These are phyloP conservation scores for Podospora australis DNA, from an alignment of 495 filamentous ascomycete species.

Conservation along the genomic window DNA sequence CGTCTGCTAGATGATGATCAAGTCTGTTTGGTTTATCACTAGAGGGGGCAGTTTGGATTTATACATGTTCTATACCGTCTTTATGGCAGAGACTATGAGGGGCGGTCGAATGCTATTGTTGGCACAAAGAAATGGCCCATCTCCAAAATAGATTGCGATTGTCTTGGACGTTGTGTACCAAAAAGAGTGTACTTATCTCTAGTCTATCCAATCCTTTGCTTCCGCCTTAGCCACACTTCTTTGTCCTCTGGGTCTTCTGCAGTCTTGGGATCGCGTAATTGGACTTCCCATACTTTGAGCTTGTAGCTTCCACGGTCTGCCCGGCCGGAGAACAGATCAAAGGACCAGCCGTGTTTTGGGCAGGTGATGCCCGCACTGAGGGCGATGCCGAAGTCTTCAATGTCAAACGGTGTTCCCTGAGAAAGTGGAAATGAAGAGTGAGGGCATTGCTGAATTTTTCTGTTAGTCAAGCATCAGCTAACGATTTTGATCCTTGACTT, in stretches of 20 bases:
- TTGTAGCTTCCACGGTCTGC: constrained; percentile 52
- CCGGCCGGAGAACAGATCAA: constrained; percentile 51
- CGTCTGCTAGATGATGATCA: not conserved
- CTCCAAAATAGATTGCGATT: not conserved
- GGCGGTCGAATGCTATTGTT: not conserved
- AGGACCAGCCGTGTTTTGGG: constrained; percentile 57
- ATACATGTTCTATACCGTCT: not conserved
- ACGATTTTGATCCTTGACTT: constrained; percentile 14
- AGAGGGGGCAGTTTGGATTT: not conserved
- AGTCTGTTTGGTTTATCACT: not conserved
- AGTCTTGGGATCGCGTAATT: constrained; percentile 33
- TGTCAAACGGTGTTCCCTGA: constrained; percentile 51
- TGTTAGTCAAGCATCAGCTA: not conserved
- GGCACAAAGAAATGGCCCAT: not conserved
- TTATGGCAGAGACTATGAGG: not conserved
- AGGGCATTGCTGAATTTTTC: constrained; percentile 47
- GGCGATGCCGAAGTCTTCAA: constrained; percentile 54
- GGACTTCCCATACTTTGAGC: constrained; percentile 53
- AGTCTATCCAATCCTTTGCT: constrained; percentile 39
- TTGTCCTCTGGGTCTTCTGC: constrained; percentile 32
- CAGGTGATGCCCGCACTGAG: constrained; percentile 50
- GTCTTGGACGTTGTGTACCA: not conserved
- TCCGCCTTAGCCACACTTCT: constrained; percentile 52
- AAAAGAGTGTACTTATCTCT: constrained; percentile 2
- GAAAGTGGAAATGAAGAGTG: constrained; percentile 54